Percentiles rank a stretch among this genome's conserved stretches.
Evolutionary conservation across 176 grass and related monocot genomes (phyloP).

Genomic region (sorghum (Sorghum bicolor)): DNA sequence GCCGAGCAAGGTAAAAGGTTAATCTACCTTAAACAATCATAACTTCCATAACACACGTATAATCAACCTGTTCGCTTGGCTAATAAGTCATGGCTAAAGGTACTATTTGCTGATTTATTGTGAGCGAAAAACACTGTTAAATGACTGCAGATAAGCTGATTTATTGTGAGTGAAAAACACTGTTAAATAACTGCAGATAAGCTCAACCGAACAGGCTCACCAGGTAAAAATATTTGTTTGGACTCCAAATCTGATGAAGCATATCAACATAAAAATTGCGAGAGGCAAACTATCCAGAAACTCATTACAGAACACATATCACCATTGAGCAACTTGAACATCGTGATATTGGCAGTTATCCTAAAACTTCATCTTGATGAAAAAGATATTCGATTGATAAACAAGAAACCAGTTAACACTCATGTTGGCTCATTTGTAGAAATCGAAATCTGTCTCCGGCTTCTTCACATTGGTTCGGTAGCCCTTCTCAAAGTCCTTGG

Average conservation of each 20-base stretch:
- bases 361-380: slow-evolving; percentile 14
- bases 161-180: too few relatives aligned
- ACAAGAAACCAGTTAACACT: background rate
- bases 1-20: too few relatives aligned
- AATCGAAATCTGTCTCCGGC: slow-evolving; percentile 88
- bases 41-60: background rate
- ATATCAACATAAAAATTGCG: background rate
- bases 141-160: too few relatives aligned
- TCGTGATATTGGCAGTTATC: background rate
- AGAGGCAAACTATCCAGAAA: background rate
- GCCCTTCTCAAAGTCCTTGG: slow-evolving; percentile 98
- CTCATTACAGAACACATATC: background rate
- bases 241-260: too few relatives aligned
- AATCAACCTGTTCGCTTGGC: too few relatives aligned
- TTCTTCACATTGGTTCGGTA: slow-evolving; percentile 97
- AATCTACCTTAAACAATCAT: background rate
- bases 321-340: background rate
- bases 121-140: too few relatives aligned
- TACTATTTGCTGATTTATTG: too few relatives aligned
- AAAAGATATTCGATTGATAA: background rate
- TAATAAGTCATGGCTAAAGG: too few relatives aligned
- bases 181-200: too few relatives aligned
- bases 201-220: too few relatives aligned
- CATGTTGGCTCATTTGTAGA: slow-evolving; percentile 61
- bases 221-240: too few relatives aligned